These are phyloP conservation scores for Chiua sp. DNA, from an alignment of 1,284 basidiomycete genomes.

Conservation along the genomic window DNA sequence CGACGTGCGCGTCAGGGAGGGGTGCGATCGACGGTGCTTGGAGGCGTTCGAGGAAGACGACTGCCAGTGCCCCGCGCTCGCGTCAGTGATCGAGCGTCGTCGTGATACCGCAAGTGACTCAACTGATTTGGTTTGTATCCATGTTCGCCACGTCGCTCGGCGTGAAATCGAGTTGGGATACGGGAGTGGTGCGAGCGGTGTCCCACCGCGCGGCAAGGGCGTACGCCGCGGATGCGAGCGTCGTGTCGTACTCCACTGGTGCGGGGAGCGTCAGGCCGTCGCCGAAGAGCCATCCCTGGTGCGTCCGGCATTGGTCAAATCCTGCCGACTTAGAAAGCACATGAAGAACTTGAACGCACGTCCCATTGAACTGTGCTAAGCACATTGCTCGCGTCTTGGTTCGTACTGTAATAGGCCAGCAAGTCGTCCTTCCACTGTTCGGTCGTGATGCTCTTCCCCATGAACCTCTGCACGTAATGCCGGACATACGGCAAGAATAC, in stretches of 20 bases:
- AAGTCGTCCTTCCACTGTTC: constrained; percentile 89
- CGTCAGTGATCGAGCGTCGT: background rate
- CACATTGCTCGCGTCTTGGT: constrained; percentile 63
- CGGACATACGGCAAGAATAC: constrained; percentile 83
- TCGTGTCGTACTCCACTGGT: constrained; percentile 83
- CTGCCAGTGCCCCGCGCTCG: constrained; percentile 42
- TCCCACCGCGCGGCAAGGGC: constrained; percentile 83
- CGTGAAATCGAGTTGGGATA: constrained; percentile 56
- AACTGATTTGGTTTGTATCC: constrained; percentile 74
- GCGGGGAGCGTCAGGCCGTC: constrained; percentile 82
- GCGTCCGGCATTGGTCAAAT: background rate
- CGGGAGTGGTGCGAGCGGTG: constrained; percentile 55
- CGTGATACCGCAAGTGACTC: constrained; percentile 15
- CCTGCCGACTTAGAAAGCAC: background rate
- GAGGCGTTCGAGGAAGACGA: constrained; percentile 78
- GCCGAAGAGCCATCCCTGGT: constrained; percentile 84
- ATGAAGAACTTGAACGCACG: constrained; percentile 51
- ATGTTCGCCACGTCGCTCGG: constrained; percentile 60
- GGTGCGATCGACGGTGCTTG: constrained; percentile 49
- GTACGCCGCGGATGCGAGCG: constrained; percentile 76
- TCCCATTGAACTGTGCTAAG: constrained; percentile 84
- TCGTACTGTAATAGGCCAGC: constrained; percentile 74
- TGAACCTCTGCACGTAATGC: constrained; percentile 82
- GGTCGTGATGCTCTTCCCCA: constrained; percentile 87
- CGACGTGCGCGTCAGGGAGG: constrained; percentile 60